Evolutionary conservation across 1,284 basidiomycete genomes (phyloP), one percentile per base, ranked within the genome.

Genomic region (Pyrrhoderma lamaoense): DNA sequence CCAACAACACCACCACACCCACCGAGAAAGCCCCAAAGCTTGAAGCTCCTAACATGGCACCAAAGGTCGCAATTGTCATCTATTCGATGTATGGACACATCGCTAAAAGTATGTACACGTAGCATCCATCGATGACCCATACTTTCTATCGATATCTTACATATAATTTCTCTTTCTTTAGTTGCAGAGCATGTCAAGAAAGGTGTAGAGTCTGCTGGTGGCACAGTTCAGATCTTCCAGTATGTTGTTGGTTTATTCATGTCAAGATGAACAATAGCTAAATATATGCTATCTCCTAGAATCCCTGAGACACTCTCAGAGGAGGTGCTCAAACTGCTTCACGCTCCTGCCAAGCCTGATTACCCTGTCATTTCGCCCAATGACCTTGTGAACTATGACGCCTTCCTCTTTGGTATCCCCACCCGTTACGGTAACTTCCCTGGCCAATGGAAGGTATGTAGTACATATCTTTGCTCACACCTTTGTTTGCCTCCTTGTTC

Each of bases 1-100:
- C n/a, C n/a, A n/a, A n/a, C n/a, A n/a, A 31, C 5, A 5, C 27
- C 27, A 31, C 27, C 11, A 31, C 27, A 5, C 11, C 27, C 5
- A 5, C 5, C 5, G 27, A 31, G 27, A 31, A 31, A 31, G 5
- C 27, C 11, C 27, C 27, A 31, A 31, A 31, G 27, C 27, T 31
- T 11, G 27, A 31, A 5, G 7, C 27, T 18, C 27, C 34, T 16
- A 50, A 43, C n/a, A 54, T 44, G 49, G 45, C 61, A 22, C 82
- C 86, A 45, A 80, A 77, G 63, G 74, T 89, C 62, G 89, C 85
- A 53, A 89, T 93, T 61, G 68, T 89, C 61, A 84, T 89, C 73
- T 93, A 93, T 74, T 73, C 82, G 52, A 76, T 87, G 68, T 92
- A 87, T 65, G 88, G 88, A 59, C 90, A 93, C 68, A 78, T 91